Evolutionary conservation across 768 basidiomycete species (phyloP), one percentile per base, ranked within the genome.

Genomic region (Daedaleopsis sinensis): DNA sequence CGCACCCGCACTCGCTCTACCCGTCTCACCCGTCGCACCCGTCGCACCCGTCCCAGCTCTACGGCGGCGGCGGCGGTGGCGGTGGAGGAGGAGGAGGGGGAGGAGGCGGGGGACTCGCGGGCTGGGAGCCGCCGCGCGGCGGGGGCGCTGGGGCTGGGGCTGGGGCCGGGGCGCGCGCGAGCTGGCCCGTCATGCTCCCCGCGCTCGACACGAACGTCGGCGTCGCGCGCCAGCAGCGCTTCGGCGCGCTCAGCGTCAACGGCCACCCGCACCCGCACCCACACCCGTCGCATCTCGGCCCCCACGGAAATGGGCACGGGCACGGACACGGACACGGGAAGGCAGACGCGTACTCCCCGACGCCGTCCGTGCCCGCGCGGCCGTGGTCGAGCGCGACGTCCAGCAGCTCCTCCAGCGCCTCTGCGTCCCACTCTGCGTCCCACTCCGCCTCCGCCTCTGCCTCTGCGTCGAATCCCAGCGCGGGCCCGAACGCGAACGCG

Each of bases 351-450:
- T 68, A 65, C 55, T 67, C 68, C 15, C 65, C 71, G n/a, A 67
- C 63, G 55, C 63, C 39, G 11, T 42, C 19, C 23, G 21, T 66
- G 4, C 65, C 64, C 6, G 37, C 55, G 18, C 65, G 71, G 3
- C 65, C 67, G 19, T 72, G 71, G 71, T 65, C 67, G 36, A 68
- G 65, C 58, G 65, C 64, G 27, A 55, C 69, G 47, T 63, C 63
- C 1, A 62, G 68, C 6, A 68, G 65, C 48, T 55, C 65, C 15
- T 68, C 69, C 11, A 69, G 64, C 61, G 61, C 62, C 55, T 65
- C 65, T n/a, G 55, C 58, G n/a, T n/a, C n/a, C n/a, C n/a, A n/a
- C 27, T 32, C 27, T 32, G 27, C 27, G 27, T 32, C n/a, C n/a
- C n/a, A n/a, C n/a, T n/a, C 27, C 42, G 62, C 66, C 16, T 63